phyloP scores from a whole-genome alignment of 495 filamentous ascomycete genomes.

The Entonaema liquescens region DNA sequence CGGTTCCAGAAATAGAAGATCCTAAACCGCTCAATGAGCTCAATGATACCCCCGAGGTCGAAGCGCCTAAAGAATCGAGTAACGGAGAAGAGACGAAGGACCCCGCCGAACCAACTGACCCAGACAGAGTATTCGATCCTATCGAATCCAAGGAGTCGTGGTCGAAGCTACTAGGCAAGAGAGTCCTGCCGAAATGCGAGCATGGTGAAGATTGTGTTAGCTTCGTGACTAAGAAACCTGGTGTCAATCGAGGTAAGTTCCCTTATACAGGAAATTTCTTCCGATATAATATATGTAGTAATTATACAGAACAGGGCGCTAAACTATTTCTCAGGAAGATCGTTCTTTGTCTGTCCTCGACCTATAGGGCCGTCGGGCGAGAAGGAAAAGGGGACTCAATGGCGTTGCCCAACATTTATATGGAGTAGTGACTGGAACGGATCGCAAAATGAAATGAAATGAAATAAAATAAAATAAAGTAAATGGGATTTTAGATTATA shows the following conservation, averaged over 20 bases:
- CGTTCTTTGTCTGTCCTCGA: constrained; percentile 86
- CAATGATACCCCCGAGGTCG: constrained; percentile 26
- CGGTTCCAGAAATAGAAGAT: constrained; percentile 2
- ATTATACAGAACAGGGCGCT: background rate
- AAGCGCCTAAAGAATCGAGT: constrained; percentile 5
- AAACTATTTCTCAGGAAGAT: constrained; percentile 61
- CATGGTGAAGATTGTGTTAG: constrained; percentile 88
- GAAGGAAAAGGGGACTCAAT: constrained; percentile 82
- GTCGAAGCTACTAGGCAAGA: constrained; percentile 83
- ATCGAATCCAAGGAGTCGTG: constrained; percentile 83
- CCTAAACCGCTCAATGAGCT: constrained; percentile 10
- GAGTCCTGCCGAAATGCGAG: constrained; percentile 78
- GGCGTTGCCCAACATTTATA: constrained; percentile 87
- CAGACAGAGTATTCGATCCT: constrained; percentile 67
- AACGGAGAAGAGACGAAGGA: constrained; percentile 4
- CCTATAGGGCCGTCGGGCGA: constrained; percentile 83
- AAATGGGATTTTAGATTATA: too few relatives aligned
- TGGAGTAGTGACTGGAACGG: constrained; percentile 85
- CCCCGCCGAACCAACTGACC: background rate
- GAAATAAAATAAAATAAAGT: too few relatives aligned
- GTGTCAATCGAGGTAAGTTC: constrained; percentile 71
- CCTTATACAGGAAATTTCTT: background rate
- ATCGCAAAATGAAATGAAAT: constrained; percentile 19
- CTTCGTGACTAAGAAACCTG: constrained; percentile 83
- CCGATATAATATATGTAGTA: background rate